Base-by-base conservation (phyloP, 1,284 basidiomycete species). In the Pholiota adiposa region DNA sequence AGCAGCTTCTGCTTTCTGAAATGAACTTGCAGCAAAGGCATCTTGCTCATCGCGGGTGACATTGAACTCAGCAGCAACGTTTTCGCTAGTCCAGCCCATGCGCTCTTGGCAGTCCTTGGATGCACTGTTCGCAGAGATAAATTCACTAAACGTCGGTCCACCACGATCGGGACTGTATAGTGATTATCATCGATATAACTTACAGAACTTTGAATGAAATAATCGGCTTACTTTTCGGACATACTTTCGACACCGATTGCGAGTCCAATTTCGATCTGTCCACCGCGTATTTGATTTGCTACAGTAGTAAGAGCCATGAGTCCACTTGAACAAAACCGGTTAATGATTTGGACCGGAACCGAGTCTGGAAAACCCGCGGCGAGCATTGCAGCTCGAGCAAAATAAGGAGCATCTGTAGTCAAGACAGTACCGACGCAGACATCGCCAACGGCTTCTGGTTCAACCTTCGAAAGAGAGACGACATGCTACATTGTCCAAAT, bases 11-110 rank as follows among this genome's bases (percentile, higher is more conserved):
- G 93, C 92, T 11, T 88, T 87, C 67, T 90, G 88, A 73, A 90
- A 93, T 0, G 92, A 94, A 23, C 76, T 69, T 0, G 94, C 93
- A 3, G 95, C 92, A 69, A 89, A 91, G 44, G 83, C 83, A 73
- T 98, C 96, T 84, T 96, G 95, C 63, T 89, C 86, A 59, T 92
- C 86, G 51, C 96, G 84, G 21, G 90, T 83, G 67, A 98, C 83
- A 66, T 87, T 81, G 76, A 92, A 97, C 58, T 97, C 87, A 55
- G 79, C 79, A 12, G 91, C 92, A 51, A 91, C 86, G 64, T 91
- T 92, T 73, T 92, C 90, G 59, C 86, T 90, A 1, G 93, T 94
- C 93, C 93, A 94, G 9, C 93, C 92, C 93, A 94, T 94, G 23
- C 89, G 89, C 74, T 86, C 73, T 29, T 75, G 70, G 63, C 86